Base-by-base conservation (phyloP, 2,329 filamentous ascomycete species). In the Conoideocrella luteorostrata region DNA sequence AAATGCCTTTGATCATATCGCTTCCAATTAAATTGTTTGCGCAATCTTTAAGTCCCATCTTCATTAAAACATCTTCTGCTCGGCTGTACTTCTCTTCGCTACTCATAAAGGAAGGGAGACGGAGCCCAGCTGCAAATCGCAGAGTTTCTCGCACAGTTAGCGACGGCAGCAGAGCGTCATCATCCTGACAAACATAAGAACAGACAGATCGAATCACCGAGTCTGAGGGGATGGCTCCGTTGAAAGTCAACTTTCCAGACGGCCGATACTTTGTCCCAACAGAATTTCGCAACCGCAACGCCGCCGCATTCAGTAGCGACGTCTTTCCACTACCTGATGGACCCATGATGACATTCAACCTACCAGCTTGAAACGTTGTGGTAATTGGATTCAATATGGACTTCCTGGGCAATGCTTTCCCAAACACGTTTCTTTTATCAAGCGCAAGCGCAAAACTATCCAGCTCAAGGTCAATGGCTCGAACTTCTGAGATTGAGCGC, bases 281-380 rank as follows among this genome's bases (percentile, higher is more conserved):
- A 2, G 77, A 79, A 45, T 78, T 78, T 21, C 78, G 76, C 4
- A 89, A 64, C 13, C 86, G 71, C 3, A 80, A 66, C 1, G 86
- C 83, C 75, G 90, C 84, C 2, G 81, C 74, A 55, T 87, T 88
- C 10, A 89, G 68, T 1, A 88, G 67, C 0, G 82, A 85, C 0
- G 84, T 88, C 60, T 90, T 90, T 1, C 86, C 86, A 36, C 79
- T 84, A 0, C 86, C 86, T 0, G 84, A 88, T 0, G 86, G 86
- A 0, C 86, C 86, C 84, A 89, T 88, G 50, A 90, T 86, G 20
- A 88, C 74, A 49, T 89, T 89, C 12, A 90, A 58, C 12, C 75
- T 68, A 0, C 84, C 84, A 0, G 86, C 76, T 37, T 78, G 71
- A 51, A 90, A 89, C 0, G 75, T 78, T 0, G 83, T 69, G 2